Evolutionary conservation across 352 stramenopile genomes (phyloP), one percentile per base, ranked within the genome.

Genomic region (Phytophthora citricola): DNA sequence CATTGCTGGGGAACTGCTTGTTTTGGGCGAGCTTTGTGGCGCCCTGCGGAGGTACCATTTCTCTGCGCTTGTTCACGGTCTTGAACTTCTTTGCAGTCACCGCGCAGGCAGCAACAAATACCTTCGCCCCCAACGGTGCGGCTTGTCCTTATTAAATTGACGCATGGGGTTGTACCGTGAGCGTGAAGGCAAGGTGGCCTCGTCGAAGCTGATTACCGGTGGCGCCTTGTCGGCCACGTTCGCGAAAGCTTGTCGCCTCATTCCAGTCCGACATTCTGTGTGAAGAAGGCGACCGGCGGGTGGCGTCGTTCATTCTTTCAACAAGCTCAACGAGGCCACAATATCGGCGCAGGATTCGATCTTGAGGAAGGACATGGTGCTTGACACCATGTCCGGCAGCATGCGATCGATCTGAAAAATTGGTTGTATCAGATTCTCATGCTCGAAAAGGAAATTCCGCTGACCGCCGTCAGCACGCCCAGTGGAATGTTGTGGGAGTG

Each of bases 401-500:
- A 34, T 44, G 22, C 50, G 4, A 48, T 56, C 41, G 51, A 56
- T 17, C n/a, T 67, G 45, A 48, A 20, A 2, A 46, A 69, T 41
- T 52, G 65, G 1, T 73, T 61, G 11, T 60, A 52, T 20, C 60
- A 70, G 15, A 54, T 66, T 8, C 31, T 73, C 0, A 69, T 66
- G 58, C n/a, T 39, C 0, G 12, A 56, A 12, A 57, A 39, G 3
- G 63, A 77, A 39, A 66, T 73, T 0, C 58, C 44, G 1, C 45
- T 77, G 1, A 82, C 70, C 2, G 67, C 74, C 0, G 54, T 77
- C 2, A 70, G 49, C 32, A 71, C 69, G 2, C 66, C 66, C 0
- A 72, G 56, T 20, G 58, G 69, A 0, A 71, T 77, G 54, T 60
- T 81, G 8, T 81, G 63, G 57, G 62, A 81, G 50, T 75, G 59